Evolutionary conservation across 768 basidiomycete species (phyloP).

Genomic region (Auricularia sp.): DNA sequence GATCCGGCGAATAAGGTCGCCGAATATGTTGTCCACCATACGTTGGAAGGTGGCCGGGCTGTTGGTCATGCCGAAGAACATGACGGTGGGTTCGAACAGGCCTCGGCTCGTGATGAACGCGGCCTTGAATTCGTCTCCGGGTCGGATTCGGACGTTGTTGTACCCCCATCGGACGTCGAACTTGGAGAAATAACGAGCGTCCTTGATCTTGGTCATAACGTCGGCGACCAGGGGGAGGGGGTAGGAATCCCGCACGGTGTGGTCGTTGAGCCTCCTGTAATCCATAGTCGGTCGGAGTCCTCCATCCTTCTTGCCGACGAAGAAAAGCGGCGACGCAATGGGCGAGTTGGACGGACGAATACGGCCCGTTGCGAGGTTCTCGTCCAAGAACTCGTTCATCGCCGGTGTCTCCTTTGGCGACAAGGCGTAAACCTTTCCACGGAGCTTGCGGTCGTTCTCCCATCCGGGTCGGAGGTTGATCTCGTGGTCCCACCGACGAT

Average conservation of each 20-base stretch:
- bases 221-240: slow-evolving; percentile 8
- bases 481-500: neutral
- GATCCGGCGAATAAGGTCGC: neutral
- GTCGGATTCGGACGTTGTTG: slow-evolving; percentile 26
- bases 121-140: slow-evolving; percentile 35
- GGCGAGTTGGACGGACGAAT: slow-evolving; percentile 16
- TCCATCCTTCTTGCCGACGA: slow-evolving; percentile 30
- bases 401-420: slow-evolving; percentile 15
- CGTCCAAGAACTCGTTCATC: slow-evolving; percentile 17
- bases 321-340: slow-evolving; percentile 19
- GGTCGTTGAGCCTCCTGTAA: slow-evolving; percentile 17
- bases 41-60: slow-evolving; percentile 28
- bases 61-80: slow-evolving; percentile 31
- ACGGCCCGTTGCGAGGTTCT: slow-evolving; percentile 12
- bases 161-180: slow-evolving; percentile 25
- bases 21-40: slow-evolving; percentile 19
- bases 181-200: slow-evolving; percentile 18
- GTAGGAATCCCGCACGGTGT: slow-evolving; percentile 8
- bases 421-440: slow-evolving; percentile 13
- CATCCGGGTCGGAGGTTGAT: neutral
- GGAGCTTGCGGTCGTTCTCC: neutral
- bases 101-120: slow-evolving; percentile 29
- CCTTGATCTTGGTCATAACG: slow-evolving; percentile 3
- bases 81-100: slow-evolving; percentile 30
- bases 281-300: slow-evolving; percentile 20